Base-by-base conservation (phyloP, 2,329 filamentous ascomycete genomes). In the Neocatenulostroma microsporum region DNA sequence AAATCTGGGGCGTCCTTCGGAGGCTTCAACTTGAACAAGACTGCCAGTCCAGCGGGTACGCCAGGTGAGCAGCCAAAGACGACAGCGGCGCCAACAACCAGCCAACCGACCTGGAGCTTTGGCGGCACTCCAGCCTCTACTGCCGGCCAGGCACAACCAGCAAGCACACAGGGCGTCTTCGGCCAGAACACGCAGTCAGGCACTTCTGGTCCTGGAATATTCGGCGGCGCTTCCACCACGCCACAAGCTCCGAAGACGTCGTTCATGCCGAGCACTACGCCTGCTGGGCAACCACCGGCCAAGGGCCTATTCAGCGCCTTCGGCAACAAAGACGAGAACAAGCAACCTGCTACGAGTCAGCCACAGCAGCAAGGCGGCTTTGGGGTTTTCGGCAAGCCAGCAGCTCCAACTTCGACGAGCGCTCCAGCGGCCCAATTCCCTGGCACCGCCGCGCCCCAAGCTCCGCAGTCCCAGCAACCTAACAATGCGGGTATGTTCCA, bases 241-340 rank as follows among this genome's bases (percentile, higher is more conserved):
- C 50, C 52, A 4, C 46, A 52, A 21, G 36, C 42, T 5, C 48
- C 42, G 37, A 50, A 50, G 27, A 37, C 34, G 24, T 30, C 42
- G 9, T 38, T 41, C 8, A 37, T 40, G 8, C 27, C 31, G 3
- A 37, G 21, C 20, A 52, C 49, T 11, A 55, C 52, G n/a, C 52
- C 52, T 7, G 50, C 50, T 21, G 61, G 55, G 33, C 23, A 37
- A 7, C 34, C 34, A 12, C 34, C 34, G 9, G n/a, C 23, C 23
- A 24, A 8, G 9, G n/a, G n/a, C n/a, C 23, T 24, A 8, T 24
- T 24, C 23, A 24, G 13, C 13, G 38, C 9, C 31, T 39, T 21
- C 28, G 27, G 20, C 34, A 30, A 30, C 34, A 29, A 36, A 10
- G 9, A 35, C 11, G 17, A 15, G 13, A 20, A 29, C 13, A 27